Conservation (phyloP, 352 stramenopile species). For the Globisporangium radiosum region DNA sequence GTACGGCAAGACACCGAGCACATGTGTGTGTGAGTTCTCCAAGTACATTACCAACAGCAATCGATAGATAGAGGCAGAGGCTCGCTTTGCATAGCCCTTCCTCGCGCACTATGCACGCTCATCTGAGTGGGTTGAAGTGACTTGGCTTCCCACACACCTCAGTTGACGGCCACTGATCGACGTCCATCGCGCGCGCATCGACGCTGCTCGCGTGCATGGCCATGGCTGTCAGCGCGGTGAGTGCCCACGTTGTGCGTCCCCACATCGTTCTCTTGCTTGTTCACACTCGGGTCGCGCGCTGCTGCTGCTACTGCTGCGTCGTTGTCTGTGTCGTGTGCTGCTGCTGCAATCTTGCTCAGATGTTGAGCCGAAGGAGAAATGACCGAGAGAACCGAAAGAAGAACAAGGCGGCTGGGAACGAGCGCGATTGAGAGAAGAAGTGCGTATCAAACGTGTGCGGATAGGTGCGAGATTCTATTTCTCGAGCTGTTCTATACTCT, state of each 20-base stretch:
- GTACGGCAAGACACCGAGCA: conserved; percentile 1
- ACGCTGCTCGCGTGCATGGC: conserved; percentile 15
- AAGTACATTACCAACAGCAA: conserved; percentile 1
- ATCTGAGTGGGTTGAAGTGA: background rate
- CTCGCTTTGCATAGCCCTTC: background rate
- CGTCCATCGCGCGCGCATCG: conserved; percentile 54
- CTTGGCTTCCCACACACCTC: conserved; percentile 35
- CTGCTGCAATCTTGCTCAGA: conserved; percentile 9
- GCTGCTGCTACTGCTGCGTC: no score
- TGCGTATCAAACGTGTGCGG: no score
- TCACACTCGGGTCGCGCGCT: no score
- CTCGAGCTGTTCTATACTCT: no score
- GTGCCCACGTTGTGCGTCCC: conserved; percentile 3
- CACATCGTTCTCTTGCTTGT: conserved; percentile 7
- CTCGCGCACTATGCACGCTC: background rate
- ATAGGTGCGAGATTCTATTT: no score
- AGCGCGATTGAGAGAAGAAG: no score
- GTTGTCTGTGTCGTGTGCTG: background rate
- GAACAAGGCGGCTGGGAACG: background rate
- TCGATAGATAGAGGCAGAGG: background rate
- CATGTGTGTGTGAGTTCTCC: conserved; percentile 7
- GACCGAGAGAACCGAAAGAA: background rate
- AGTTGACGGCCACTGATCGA: conserved; percentile 76
- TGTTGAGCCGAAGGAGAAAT: conserved; percentile 1
- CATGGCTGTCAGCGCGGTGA: conserved; percentile 17